phyloP scores from a whole-genome alignment of 371 early-diverging fungal genomes.

The Umbelopsis sp. region DNA sequence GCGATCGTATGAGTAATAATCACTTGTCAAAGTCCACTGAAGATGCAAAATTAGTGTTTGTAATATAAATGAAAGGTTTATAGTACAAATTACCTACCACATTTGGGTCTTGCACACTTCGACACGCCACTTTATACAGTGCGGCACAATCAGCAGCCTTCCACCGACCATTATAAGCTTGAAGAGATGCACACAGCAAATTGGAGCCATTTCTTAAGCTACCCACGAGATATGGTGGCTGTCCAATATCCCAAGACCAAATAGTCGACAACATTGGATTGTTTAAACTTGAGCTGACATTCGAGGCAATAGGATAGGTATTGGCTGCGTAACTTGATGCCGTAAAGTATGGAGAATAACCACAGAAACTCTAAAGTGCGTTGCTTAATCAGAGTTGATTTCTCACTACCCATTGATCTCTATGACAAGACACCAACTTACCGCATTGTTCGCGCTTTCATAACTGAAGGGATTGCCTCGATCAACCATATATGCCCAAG shows the following conservation, averaged over 20 bases:
- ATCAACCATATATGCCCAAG: constrained; percentile 34
- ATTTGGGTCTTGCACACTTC: constrained; percentile 24
- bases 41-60: background rate
- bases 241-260: constrained; percentile 50
- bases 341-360: constrained; percentile 40
- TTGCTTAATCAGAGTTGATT: background rate
- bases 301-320: constrained; percentile 16
- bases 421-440: constrained; percentile 13
- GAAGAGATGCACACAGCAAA: constrained; percentile 32
- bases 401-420: background rate
- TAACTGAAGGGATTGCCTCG: constrained; percentile 21
- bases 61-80: background rate
- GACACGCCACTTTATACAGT: constrained; percentile 36
- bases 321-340: background rate
- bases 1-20: constrained; percentile 33
- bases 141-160: constrained; percentile 32
- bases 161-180: constrained; percentile 40
- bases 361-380: constrained; percentile 32
- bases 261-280: constrained; percentile 39
- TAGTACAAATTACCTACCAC: constrained; percentile 20
- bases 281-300: constrained; percentile 26
- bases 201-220: background rate
- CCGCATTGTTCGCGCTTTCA: constrained; percentile 24
- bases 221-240: constrained; percentile 25
- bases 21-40: constrained; percentile 37